Evolutionary conservation across 2,329 filamentous ascomycete species (phyloP).

Genomic region (Cercospora nicotianae): DNA sequence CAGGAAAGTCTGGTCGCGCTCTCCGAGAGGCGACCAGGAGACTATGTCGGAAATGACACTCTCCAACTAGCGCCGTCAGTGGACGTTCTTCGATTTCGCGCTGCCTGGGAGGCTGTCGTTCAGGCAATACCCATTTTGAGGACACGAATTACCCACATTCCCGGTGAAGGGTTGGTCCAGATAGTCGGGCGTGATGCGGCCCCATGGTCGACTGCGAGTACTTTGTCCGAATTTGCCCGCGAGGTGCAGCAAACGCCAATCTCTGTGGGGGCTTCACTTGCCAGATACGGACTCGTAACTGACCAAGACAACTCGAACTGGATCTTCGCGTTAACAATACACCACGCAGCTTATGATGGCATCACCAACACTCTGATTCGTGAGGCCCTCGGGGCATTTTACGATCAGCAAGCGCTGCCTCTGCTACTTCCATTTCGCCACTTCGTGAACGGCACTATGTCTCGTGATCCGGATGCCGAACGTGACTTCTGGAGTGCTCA

Average conservation of each 20-base stretch:
- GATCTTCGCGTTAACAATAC: constrained; percentile 27
- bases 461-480: constrained; percentile 28
- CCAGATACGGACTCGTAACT: constrained; percentile 1
- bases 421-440: constrained; percentile 23
- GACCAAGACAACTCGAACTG: neutral
- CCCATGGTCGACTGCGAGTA: constrained; percentile 24
- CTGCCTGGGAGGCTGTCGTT: constrained; percentile 42
- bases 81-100: constrained; percentile 37
- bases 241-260: neutral
- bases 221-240: constrained; percentile 41
- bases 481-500: constrained; percentile 39
- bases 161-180: constrained; percentile 21
- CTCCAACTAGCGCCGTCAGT: constrained; percentile 26
- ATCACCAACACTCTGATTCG: constrained; percentile 41
- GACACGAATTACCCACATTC: constrained; percentile 31
- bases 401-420: neutral
- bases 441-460: constrained; percentile 40
- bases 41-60: constrained; percentile 52
- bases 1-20: constrained; percentile 50
- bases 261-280: neutral
- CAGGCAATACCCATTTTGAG: constrained; percentile 41
- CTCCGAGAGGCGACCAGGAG: constrained; percentile 52
- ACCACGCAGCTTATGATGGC: constrained; percentile 46
- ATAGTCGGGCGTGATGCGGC: constrained; percentile 31
- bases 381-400: constrained; percentile 29